Conservation (phyloP, 768 basidiomycete genomes). For the Lentinula boryana region DNA sequence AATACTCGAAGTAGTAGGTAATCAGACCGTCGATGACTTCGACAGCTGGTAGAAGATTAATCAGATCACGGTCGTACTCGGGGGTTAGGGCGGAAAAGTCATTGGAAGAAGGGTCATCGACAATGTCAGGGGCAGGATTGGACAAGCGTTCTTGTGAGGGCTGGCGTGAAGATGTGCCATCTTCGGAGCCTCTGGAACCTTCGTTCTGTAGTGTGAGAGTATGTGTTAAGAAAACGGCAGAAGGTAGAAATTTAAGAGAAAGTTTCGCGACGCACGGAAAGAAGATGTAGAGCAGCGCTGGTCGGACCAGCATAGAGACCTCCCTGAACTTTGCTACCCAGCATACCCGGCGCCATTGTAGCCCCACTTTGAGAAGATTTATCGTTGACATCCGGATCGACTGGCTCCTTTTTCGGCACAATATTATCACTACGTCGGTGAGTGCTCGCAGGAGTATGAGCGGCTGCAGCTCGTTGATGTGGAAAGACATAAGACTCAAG, state of each 20-base stretch:
- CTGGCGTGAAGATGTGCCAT: conserved; percentile 42
- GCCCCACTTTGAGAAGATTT: conserved; percentile 21
- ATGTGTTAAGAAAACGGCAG: conserved; percentile 10
- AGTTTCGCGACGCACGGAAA: conserved; percentile 38
- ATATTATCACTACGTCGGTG: conserved; percentile 31
- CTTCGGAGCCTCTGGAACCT: conserved; percentile 43
- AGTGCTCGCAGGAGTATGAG: conserved; percentile 16
- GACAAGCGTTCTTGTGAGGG: conserved; percentile 40
- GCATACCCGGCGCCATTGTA: conserved; percentile 53
- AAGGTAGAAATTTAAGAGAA: conserved; percentile 1
- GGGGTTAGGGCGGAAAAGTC: conserved; percentile 37
- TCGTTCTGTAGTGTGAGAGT: conserved; percentile 26
- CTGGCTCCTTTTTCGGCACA: conserved; percentile 48
- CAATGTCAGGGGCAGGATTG: conserved; percentile 5
- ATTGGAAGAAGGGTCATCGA: conserved; percentile 15
- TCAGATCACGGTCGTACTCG: conserved; percentile 70
- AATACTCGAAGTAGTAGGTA: conserved; percentile 76
- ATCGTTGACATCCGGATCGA: conserved; percentile 40
- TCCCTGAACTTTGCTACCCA: conserved; percentile 57
- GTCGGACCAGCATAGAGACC: conserved; percentile 80
- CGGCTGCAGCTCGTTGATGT: conserved; percentile 28
- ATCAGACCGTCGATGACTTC: conserved; percentile 71
- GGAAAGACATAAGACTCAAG: conserved; percentile 58
- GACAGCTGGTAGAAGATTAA: conserved; percentile 56
- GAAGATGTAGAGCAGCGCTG: conserved; percentile 63